phyloP scores from a whole-genome alignment of 495 filamentous ascomycete species.

The Staphylotrichum tortipilum region DNA sequence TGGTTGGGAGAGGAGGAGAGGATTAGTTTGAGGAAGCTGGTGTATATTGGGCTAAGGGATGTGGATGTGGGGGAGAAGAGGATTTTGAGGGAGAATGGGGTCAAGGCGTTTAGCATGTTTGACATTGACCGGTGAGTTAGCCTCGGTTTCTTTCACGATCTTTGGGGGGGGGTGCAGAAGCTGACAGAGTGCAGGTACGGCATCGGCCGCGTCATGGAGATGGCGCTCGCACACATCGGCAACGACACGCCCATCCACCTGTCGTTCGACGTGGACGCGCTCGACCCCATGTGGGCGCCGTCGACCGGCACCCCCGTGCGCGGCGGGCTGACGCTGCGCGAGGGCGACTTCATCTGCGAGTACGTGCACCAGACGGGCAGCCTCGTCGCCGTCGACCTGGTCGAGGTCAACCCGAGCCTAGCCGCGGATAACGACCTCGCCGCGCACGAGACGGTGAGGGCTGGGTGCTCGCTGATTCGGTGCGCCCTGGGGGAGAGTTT shows the following conservation, averaged over 20 bases:
- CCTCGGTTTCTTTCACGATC: not conserved
- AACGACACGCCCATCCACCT: slow-evolving; percentile 92
- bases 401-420: slow-evolving; percentile 89
- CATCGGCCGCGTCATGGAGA: slow-evolving; percentile 93
- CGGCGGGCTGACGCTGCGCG: slow-evolving; percentile 88
- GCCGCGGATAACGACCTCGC: slow-evolving; percentile 55
- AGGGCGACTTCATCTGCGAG: slow-evolving; percentile 98
- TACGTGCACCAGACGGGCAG: slow-evolving; percentile 89
- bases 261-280: slow-evolving; percentile 92
- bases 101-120: slow-evolving; percentile 97
- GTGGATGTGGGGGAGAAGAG: slow-evolving; percentile 88
- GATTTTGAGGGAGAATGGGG: slow-evolving; percentile 75
- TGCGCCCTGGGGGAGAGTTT: slow-evolving; percentile 89
- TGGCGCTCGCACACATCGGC: slow-evolving; percentile 91
- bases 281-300: slow-evolving; percentile 93
- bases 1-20: slow-evolving; percentile 62
- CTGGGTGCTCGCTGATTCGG: slow-evolving; percentile 81
- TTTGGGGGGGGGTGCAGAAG: not conserved
- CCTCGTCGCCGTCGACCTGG: slow-evolving; percentile 85
- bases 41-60: slow-evolving; percentile 94
- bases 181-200: slow-evolving; percentile 52
- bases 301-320: slow-evolving; percentile 93
- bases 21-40: slow-evolving; percentile 70
- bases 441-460: slow-evolving; percentile 78
- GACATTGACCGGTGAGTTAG: slow-evolving; percentile 78